Base-by-base conservation (phyloP, 768 basidiomycete species). In the Boletus reticulatus region DNA sequence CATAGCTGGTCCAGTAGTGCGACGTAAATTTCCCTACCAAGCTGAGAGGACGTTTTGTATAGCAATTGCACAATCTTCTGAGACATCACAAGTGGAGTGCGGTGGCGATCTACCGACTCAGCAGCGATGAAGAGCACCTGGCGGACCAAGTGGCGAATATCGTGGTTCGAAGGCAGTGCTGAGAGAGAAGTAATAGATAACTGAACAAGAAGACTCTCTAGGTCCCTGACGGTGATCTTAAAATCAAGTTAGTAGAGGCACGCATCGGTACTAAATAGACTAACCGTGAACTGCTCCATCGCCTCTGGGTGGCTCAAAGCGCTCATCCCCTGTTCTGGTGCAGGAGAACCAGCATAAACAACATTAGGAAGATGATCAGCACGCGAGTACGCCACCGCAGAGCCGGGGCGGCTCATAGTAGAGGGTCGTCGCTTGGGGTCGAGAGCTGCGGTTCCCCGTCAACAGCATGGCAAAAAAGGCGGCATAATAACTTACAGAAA, bases 41-140 rank as follows among this genome's bases (percentile, higher is more conserved):
- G 80, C 61, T 90, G 86, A 4, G 84, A 84, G 5, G 82, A 79
- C 1, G 91, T 91, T 77, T 95, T 95, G 78, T 94, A 99, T 55
- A 99, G 73, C 34, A 94, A 78, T 69, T 97, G 95, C 5, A 98
- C 96, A 52, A 96, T 89, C 75, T 97, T 96, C 73, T 99, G 96
- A 1, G 96, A 94, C 78, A 97, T 94, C 62, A 85, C 80, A 55
- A 98, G 76, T 1, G 94, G 92, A 4, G 94, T 96, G 49, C 90
- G 88, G 53, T 92, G 87, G 59, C 85, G 85, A 52, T 94, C 90
- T 17, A 78, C 73, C 2, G 92, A 87, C 60, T 90, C 87, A 6
- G 82, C 84, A n/a, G 93, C 90, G 49, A 95, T 80, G 58, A 82
- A 78, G 14, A 95, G 78, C 47, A 98, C 85, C 65, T 92, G 91